These are phyloP conservation scores for Asterophora lycoperdoides DNA, from an alignment of 768 basidiomycete species.

Conservation along the genomic window DNA sequence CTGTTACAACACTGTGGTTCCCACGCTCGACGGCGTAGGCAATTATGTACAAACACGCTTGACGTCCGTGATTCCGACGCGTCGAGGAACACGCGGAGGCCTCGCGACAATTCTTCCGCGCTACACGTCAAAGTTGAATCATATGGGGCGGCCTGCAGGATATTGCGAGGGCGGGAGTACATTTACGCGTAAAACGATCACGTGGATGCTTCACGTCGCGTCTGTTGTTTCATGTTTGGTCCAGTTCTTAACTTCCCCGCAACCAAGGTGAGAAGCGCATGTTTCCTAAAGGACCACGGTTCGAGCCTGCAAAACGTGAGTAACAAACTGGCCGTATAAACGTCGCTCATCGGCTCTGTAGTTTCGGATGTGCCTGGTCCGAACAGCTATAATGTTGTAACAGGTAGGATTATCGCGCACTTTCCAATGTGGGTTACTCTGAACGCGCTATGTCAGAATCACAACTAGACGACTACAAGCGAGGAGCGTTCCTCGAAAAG, in stretches of 20 bases:
- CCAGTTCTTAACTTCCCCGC: slow-evolving; percentile 8
- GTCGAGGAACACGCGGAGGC: no score
- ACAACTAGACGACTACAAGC: slow-evolving; percentile 48
- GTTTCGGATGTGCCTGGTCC: slow-evolving; percentile 52
- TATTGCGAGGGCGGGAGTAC: no score
- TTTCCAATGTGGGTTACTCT: neutral
- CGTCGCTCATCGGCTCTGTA: slow-evolving; percentile 15
- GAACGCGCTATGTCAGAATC: slow-evolving; percentile 29
- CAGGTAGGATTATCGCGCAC: slow-evolving; percentile 25
- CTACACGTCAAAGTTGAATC: no score
- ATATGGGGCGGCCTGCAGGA: no score
- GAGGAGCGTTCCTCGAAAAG: slow-evolving; percentile 56
- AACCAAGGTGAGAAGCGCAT: slow-evolving; percentile 26
- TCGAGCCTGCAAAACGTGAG: slow-evolving; percentile 37
- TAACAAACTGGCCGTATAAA: neutral
- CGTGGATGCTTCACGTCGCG: slow-evolving; percentile 16
- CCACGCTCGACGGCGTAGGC: slow-evolving; percentile 13
- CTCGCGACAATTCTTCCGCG: no score
- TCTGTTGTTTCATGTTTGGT: slow-evolving; percentile 13
- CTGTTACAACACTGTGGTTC: slow-evolving; percentile 12
- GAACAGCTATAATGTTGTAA: slow-evolving; percentile 39
- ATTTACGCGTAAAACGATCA: slow-evolving; percentile 2
- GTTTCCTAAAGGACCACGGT: slow-evolving; percentile 48
- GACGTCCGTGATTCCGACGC: no score
- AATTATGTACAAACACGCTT: slow-evolving; percentile 10